Evolutionary conservation across 805 yeast species (phyloP), one percentile per base, ranked within the genome.

Genomic region (Candida golubevii): DNA sequence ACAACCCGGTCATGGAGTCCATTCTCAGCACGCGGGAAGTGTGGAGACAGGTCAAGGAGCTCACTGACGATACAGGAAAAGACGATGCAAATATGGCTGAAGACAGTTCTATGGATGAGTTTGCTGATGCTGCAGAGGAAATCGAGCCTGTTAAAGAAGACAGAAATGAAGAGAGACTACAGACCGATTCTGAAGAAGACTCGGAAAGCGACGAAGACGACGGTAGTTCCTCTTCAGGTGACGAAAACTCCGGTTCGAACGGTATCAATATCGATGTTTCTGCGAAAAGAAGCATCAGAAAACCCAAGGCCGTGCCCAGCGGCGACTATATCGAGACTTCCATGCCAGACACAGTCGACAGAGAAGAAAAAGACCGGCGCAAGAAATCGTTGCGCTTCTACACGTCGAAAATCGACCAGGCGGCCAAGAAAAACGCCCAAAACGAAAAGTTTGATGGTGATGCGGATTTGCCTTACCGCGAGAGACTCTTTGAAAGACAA

Each of bases 371-470:
- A 69, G 79, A 77, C 47, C 78, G 82, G 15, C 81, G 95, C 56
- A 85, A 83, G 71, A 80, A 79, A 60, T 77, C 95, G 2, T 78
- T 93, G 57, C 82, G 98, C 48, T 93, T 93, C 80, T 93, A 93
- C 75, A 93, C 99, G 1, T 87, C 98, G 46, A 90, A 91, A 66
- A 90, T 93, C 64, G 97, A 89, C 63, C 95, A 90, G 67, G 83
- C 83, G 41, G 82, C 77, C 26, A 72, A 74, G 54, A 84, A 83
- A 63, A 39, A 44, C 38, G 77, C 78, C 48, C 70, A 67, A 35
- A 55, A 44, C 45, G 83, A 82, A 38, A 74, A 68, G 53, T 77
- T 70, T 49, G 73, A 79, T 36, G 99, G 98, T 56, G 99, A 91
- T 63, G 77, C 78, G 49, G 99, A 91, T 66, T 69, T 91, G 47